Base-by-base conservation (phyloP, 2,329 filamentous ascomycete genomes). In the Colletotrichum filicis region DNA sequence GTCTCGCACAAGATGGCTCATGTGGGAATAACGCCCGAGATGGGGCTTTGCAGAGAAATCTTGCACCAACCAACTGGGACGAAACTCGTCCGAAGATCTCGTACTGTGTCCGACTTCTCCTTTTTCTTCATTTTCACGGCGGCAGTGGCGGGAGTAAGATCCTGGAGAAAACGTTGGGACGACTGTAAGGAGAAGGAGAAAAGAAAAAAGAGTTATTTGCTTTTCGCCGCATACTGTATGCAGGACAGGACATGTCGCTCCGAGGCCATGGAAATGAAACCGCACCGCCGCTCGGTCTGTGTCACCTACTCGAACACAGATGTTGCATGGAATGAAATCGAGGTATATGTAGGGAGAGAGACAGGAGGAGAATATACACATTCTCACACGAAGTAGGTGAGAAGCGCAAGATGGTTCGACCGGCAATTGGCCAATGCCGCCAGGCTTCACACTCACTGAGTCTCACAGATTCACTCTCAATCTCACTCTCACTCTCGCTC, bases 1-100 rank as follows among this genome's bases (percentile, higher is more conserved):
- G 37, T 22, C 49, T 71, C 35, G 49, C 52, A 46, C 46, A 24
- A 30, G 30, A 19, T 62, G 16, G 58, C 26, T 55, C 22, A 14
- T 64, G 24, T 68, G 35, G 66, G 59, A 49, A 32, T 42, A 16
- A 42, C 8, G 67, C 14, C 62, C 61, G 42, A 24, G 52, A 30
- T 30, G 52, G 60, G 11, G 42, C 46, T 16, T 30, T 52, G 61
- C 61, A 35, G n/a, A 52, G 55, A 55, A 30, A 35, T 12, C 22
- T 35, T 30, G 14, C 42, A 11, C 19, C 61, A 49, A 49, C 42
- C 46, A 55, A 35, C 61, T 16, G 61, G 9, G 22, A 53, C 11
- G 30, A 22, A 55, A n/a, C 4, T 28, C 61, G 19, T 42, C 16
- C 6, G 37, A 16, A 42, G 37, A 42, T 42, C 37, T 19, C 14